Evolutionary conservation across 768 basidiomycete species (phyloP).

Genomic region (Auricularia auricula-judae): DNA sequence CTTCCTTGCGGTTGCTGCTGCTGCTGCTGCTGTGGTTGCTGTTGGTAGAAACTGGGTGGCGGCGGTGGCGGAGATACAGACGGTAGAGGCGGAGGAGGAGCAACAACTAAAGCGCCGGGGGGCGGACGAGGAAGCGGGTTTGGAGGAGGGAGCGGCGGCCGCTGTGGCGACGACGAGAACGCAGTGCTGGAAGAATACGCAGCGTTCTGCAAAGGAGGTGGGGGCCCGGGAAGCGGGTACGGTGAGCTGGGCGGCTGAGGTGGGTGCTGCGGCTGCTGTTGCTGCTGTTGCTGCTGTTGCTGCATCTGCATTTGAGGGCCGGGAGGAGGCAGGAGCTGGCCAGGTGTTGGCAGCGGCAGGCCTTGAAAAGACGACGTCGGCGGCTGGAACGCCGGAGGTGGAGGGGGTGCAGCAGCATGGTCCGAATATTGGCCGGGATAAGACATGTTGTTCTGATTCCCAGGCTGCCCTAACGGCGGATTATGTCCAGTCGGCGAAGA

Average conservation of each 20-base stretch:
- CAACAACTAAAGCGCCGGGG: neutral
- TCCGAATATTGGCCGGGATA: neutral
- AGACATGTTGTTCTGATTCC: neutral
- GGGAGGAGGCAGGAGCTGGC: neutral
- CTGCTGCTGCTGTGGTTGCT: conserved; percentile 5
- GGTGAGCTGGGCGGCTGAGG: neutral
- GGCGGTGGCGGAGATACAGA: conserved; percentile 3
- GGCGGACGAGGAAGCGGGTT: neutral
- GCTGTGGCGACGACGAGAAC: neutral
- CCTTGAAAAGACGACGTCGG: neutral
- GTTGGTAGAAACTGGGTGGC: conserved; percentile 3
- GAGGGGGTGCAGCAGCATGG: neutral
- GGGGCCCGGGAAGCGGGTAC: neutral
- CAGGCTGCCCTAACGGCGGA: neutral
- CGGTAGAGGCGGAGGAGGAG: neutral
- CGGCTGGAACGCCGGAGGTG: neutral
- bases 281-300: too few relatives aligned
- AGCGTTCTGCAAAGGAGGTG: neutral
- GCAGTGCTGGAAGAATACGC: neutral
- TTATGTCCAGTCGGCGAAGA: neutral
- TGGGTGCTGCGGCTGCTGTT: conserved; percentile 3
- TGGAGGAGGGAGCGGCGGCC: neutral
- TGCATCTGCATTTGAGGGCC: neutral
- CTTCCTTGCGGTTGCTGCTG: conserved; percentile 2
- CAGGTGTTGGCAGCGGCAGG: neutral